phyloP scores from a whole-genome alignment of 208 protist genomes.

The Trypanosoma rangeli region DNA sequence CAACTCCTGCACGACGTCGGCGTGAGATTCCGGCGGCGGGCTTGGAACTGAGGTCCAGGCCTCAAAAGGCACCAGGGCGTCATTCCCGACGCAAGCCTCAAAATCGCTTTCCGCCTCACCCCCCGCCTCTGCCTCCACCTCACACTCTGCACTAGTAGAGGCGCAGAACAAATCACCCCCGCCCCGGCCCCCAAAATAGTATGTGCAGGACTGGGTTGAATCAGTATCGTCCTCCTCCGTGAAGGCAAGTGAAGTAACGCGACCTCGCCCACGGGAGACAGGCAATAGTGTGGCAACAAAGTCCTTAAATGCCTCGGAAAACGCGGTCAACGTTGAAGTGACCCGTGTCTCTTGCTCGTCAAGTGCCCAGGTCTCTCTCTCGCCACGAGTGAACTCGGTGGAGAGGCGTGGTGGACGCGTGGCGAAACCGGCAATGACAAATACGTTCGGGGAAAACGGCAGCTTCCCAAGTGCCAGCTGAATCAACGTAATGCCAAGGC shows the following conservation, averaged over 20 bases:
- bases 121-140: neutral
- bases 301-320: constrained; percentile 23
- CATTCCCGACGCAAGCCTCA: neutral
- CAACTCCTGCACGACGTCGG: neutral
- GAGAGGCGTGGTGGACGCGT: constrained; percentile 26
- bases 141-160: neutral
- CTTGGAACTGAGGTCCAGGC: neutral
- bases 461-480: constrained; percentile 32
- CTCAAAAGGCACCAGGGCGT: neutral
- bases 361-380: neutral
- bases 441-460: constrained; percentile 28
- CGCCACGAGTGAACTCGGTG: neutral
- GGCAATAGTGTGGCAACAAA: constrained; percentile 24
- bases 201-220: constrained; percentile 1
- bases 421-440: constrained; percentile 21
- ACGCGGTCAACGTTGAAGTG: neutral
- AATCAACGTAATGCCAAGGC: constrained; percentile 35
- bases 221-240: constrained; percentile 3
- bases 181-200: neutral
- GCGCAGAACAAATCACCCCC: neutral
- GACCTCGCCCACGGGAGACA: neutral
- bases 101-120: neutral
- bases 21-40: neutral
- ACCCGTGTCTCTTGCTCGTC: neutral
- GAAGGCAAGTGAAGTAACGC: neutral